phyloP scores from a whole-genome alignment of 2,329 filamentous ascomycete species.

The Diaporthe batatas region DNA sequence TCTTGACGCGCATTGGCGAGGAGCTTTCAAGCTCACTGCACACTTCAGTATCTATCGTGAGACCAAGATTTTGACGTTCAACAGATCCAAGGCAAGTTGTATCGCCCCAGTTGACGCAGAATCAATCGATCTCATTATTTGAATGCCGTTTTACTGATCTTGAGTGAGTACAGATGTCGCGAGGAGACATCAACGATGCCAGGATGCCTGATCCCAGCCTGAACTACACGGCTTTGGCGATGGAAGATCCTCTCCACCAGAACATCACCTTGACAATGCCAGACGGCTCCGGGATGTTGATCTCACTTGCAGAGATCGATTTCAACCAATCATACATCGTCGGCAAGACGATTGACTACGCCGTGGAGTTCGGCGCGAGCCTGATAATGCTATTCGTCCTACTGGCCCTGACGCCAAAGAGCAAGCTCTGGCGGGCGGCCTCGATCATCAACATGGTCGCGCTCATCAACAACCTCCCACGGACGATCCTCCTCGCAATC shows the following conservation, averaged over 20 bases:
- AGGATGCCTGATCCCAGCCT: conserved; percentile 10
- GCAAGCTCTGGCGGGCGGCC: conserved; percentile 74
- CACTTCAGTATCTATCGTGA: too few species aligned
- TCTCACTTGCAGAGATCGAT: conserved; percentile 48
- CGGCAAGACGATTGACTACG: conserved; percentile 72
- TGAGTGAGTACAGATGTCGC: not conserved
- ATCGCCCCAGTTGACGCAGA: not conserved
- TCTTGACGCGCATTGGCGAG: too few species aligned
- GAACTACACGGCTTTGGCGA: not conserved
- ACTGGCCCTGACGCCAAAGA: conserved; percentile 73
- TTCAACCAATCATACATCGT: conserved; percentile 49
- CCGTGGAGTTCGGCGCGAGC: conserved; percentile 77
- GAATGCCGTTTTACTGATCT: not conserved
- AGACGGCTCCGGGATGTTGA: conserved; percentile 1
- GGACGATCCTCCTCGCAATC: conserved; percentile 67
- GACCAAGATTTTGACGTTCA: not conserved
- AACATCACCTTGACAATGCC: conserved; percentile 32
- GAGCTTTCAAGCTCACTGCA: too few species aligned
- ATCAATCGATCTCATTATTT: too few species aligned
- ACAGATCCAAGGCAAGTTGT: not conserved
- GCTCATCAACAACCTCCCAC: conserved; percentile 71
- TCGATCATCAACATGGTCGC: conserved; percentile 75
- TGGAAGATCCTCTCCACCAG: conserved; percentile 11
- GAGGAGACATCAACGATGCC: not conserved
- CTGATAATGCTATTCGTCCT: conserved; percentile 75